Percentiles rank a stretch among this genome's conserved stretches.
Evolutionary conservation across 78 protist genomes (phyloP).

Genomic region (Reticulomyxa filosa): DNA sequence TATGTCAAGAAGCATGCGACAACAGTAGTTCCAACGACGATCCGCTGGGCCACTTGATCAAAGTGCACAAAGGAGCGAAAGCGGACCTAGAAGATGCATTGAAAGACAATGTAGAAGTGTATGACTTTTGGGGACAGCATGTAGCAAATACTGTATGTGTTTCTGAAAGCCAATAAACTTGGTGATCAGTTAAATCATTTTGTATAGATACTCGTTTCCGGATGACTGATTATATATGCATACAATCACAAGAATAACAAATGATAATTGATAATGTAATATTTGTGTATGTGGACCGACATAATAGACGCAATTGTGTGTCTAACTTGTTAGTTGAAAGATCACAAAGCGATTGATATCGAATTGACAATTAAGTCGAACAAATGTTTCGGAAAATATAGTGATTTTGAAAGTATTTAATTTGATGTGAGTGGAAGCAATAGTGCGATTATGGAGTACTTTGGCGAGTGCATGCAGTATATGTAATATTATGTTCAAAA

Average conservation of each 20-base stretch:
- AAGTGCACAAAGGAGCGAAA: conserved; percentile 37
- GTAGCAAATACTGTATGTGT: conserved; percentile 51
- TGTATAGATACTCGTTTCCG: conserved; percentile 85
- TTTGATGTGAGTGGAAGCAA: conserved; percentile 59
- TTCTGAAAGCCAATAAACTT: conserved; percentile 76
- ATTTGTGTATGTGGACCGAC: conserved; percentile 85
- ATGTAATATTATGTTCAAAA: conserved; percentile 69
- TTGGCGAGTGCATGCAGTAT: conserved; percentile 66
- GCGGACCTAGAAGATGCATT: conserved; percentile 39
- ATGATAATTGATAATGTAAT: conserved; percentile 38
- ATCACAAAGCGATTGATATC: conserved; percentile 79
- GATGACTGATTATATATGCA: conserved; percentile 57
- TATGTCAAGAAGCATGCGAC: conserved; percentile 59
- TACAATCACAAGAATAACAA: conserved; percentile 65
- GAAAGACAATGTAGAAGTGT: conserved; percentile 60
- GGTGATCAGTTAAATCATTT: conserved; percentile 75
- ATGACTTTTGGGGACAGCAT: conserved; percentile 52
- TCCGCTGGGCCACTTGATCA: conserved; percentile 84
- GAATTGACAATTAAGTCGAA: conserved; percentile 21
- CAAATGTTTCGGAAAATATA: conserved; percentile 46
- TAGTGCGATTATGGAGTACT: conserved; percentile 69
- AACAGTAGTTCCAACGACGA: conserved; percentile 69
- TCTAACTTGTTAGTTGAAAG: conserved; percentile 73
- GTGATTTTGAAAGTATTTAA: conserved; percentile 67
- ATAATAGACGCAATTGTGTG: conserved; percentile 77